Percentiles rank a stretch among this genome's conserved stretches.
phyloP scores from a whole-genome alignment of 1,139 yeast species.

The Geotrichum macrosporum region DNA sequence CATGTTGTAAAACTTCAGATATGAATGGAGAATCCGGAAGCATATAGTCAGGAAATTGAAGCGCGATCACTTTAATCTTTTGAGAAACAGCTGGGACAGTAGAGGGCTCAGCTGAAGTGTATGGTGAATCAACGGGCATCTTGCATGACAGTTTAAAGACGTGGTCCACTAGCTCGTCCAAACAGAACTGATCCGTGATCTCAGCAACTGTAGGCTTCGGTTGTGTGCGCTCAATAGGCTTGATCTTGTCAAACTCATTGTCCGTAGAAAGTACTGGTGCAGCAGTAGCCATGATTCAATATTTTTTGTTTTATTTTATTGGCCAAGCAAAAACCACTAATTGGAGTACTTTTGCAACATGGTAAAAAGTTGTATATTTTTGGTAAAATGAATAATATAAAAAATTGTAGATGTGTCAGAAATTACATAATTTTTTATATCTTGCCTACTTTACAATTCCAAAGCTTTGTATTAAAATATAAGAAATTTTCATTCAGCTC shows the following conservation, averaged over 20 bases:
- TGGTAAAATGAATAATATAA: too few species aligned
- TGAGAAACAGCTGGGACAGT: background rate
- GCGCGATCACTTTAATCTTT: conserved; percentile 51
- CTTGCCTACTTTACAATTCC: too few species aligned
- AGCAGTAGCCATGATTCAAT: conserved; percentile 23
- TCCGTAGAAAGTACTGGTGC: conserved; percentile 62
- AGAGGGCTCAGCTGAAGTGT: conserved; percentile 38
- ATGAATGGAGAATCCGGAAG: conserved; percentile 76
- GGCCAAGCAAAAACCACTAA: too few species aligned
- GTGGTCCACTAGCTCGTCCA: conserved; percentile 24
- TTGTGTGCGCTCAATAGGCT: conserved; percentile 40
- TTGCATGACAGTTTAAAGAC: conserved; percentile 35
- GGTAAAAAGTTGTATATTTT: background rate
- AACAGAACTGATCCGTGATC: conserved; percentile 40
- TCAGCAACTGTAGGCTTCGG: conserved; percentile 35
- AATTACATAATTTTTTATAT: too few species aligned
- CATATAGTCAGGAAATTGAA: conserved; percentile 84
- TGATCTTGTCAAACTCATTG: conserved; percentile 49
- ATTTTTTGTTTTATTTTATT: too few species aligned
- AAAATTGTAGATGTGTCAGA: too few species aligned
- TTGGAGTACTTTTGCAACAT: too few species aligned
- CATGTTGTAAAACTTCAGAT: conserved; percentile 46
- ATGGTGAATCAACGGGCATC: conserved; percentile 49
- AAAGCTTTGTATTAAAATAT: too few species aligned
- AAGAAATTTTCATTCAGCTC: too few species aligned